These are phyloP conservation scores for Beverwykella pulmonaria DNA, from an alignment of 495 filamentous ascomycete genomes.

Conservation along the genomic window DNA sequence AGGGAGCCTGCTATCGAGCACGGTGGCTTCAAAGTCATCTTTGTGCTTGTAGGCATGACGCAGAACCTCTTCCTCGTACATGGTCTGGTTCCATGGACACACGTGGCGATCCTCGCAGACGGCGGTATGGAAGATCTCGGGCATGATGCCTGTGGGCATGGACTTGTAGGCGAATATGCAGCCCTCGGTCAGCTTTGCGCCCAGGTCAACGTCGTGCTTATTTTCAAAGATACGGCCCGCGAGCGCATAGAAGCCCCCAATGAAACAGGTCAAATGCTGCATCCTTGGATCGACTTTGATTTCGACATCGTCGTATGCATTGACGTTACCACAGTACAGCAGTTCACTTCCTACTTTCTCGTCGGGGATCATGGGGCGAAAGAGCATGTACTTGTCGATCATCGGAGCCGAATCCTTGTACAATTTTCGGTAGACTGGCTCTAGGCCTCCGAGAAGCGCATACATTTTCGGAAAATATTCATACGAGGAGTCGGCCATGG, in stretches of 20 bases:
- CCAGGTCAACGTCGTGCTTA: slow-evolving; percentile 38
- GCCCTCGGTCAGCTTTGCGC: slow-evolving; percentile 40
- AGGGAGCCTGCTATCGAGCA: slow-evolving; percentile 44
- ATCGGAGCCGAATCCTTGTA: slow-evolving; percentile 47
- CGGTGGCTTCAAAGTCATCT: slow-evolving; percentile 26
- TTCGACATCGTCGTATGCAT: slow-evolving; percentile 28
- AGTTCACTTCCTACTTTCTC: slow-evolving; percentile 43
- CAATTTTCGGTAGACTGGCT: slow-evolving; percentile 50
- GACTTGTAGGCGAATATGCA: slow-evolving; percentile 44
- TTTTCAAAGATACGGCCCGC: slow-evolving; percentile 37
- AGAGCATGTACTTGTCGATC: slow-evolving; percentile 48
- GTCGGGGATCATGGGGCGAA: slow-evolving; percentile 51
- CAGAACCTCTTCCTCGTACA: slow-evolving; percentile 46
- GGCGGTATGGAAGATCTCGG: slow-evolving; percentile 47
- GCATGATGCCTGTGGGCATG: slow-evolving; percentile 51
- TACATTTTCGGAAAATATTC: slow-evolving; percentile 48
- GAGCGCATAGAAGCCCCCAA: slow-evolving; percentile 42
- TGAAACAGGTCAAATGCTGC: slow-evolving; percentile 47
- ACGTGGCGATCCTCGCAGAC: slow-evolving; percentile 41
- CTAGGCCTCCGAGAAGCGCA: slow-evolving; percentile 44
- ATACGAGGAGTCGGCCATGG: slow-evolving; percentile 46
- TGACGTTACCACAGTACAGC: slow-evolving; percentile 47
- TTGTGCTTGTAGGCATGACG: slow-evolving; percentile 21
- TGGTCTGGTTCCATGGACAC: slow-evolving; percentile 49
- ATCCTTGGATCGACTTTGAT: slow-evolving; percentile 43